Percentiles rank a stretch among this genome's conserved stretches.
These are phyloP conservation scores for Penicillium corylophilum DNA, from an alignment of 2,329 filamentous ascomycete species.

Conservation along the genomic window DNA sequence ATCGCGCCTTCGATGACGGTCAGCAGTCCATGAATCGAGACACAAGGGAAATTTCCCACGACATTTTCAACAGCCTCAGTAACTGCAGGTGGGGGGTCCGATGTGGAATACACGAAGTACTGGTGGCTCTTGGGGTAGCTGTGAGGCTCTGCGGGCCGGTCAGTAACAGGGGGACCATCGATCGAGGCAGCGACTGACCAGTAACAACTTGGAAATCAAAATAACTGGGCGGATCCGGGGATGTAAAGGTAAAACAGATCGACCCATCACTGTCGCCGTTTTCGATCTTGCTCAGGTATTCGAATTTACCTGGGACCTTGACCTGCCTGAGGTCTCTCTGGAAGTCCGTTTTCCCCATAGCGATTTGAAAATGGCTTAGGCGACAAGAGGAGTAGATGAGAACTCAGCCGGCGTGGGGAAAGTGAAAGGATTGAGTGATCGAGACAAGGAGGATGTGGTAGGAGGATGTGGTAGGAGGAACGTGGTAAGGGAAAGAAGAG, in stretches of 20 bases:
- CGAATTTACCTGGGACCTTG: constrained; percentile 38
- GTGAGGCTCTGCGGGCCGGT: constrained; percentile 50
- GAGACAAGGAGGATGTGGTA: background rate
- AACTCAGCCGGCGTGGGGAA: background rate
- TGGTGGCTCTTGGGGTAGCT: constrained; percentile 59
- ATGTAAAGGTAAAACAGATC: constrained; percentile 60
- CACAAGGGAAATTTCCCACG: constrained; percentile 20
- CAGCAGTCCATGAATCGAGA: constrained; percentile 51
- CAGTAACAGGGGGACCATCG: constrained; percentile 4
- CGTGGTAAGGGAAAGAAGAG: background rate
- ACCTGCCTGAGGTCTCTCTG: constrained; percentile 53
- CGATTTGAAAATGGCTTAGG: background rate
- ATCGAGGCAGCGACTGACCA: constrained; percentile 31
- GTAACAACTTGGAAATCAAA: constrained; percentile 42
- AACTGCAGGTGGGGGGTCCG: constrained; percentile 35
- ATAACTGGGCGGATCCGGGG: constrained; percentile 14
- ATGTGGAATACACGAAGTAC: constrained; percentile 49
- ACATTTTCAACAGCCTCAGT: constrained; percentile 41
- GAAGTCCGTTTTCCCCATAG: background rate
- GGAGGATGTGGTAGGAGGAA: too few species aligned
- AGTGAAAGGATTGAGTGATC: background rate
- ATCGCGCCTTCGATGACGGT: constrained; percentile 46
- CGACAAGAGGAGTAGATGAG: background rate
- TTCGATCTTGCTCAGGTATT: constrained; percentile 55
- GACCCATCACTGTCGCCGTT: constrained; percentile 70